phyloP scores from a whole-genome alignment of 208 protist genomes.

The Endotrypanum monterogeii region DNA sequence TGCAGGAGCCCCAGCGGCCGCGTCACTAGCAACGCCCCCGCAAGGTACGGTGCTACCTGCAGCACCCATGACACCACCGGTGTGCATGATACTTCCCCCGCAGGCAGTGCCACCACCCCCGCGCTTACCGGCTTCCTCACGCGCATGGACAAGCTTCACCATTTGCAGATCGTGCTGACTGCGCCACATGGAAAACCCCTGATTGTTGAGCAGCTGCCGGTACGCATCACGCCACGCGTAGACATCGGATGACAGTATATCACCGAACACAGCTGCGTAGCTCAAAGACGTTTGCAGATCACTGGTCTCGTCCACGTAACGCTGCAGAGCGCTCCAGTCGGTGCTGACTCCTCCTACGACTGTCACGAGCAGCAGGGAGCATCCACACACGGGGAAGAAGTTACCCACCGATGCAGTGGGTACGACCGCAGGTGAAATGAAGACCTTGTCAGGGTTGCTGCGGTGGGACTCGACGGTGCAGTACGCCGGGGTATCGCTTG shows the following conservation, averaged over 20 bases:
- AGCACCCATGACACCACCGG: not conserved
- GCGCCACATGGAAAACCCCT: constrained; percentile 52
- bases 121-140: constrained; percentile 15
- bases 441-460: not conserved
- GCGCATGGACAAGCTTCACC: constrained; percentile 42
- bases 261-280: constrained; percentile 58
- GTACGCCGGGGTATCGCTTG: not conserved
- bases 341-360: constrained; percentile 51
- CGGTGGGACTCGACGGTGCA: not conserved
- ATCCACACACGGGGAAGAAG: constrained; percentile 20
- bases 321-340: constrained; percentile 56
- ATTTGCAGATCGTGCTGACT: constrained; percentile 61
- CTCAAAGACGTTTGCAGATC: constrained; percentile 74
- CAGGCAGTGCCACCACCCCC: not conserved
- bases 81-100: not conserved
- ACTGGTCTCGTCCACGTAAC: constrained; percentile 79
- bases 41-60: not conserved
- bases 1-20: not conserved
- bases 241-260: constrained; percentile 30
- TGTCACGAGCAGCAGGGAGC: constrained; percentile 66
- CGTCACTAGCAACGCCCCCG: not conserved
- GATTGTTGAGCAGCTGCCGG: constrained; percentile 54
- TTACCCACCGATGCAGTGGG: not conserved
- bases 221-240: constrained; percentile 72
- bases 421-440: not conserved